Percentiles rank a stretch among this genome's conserved stretches.
Evolutionary conservation across 176 grass and related monocot species (phyloP).

Genomic region (Aegilops tauschii): DNA sequence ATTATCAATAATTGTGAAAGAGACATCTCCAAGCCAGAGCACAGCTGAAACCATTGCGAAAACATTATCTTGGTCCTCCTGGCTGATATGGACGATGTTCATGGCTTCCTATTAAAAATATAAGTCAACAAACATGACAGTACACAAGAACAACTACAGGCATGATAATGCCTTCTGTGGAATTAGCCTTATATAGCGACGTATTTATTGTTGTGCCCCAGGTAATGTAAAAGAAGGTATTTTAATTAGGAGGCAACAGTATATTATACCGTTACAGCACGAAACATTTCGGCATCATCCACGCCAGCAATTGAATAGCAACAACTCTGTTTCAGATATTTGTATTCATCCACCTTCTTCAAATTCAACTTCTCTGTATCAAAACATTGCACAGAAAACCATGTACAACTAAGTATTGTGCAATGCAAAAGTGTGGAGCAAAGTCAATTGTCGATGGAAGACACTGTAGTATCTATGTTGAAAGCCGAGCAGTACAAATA

Average conservation of each 20-base stretch:
- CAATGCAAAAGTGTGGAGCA: slow-evolving; percentile 1
- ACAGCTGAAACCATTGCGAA: slow-evolving; percentile 84
- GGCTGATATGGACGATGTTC: slow-evolving; percentile 94
- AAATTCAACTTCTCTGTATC: slow-evolving; percentile 91
- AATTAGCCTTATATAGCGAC: neutral
- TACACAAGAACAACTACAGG: neutral
- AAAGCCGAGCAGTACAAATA: slow-evolving; percentile 13
- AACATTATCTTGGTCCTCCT: slow-evolving; percentile 90
- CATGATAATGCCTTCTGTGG: neutral
- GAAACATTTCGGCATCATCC: slow-evolving; percentile 96
- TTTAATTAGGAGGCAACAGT: slow-evolving; percentile 4
- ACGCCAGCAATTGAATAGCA: slow-evolving; percentile 87
- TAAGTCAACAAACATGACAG: slow-evolving; percentile 34
- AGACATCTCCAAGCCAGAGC: slow-evolving; percentile 92
- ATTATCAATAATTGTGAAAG: slow-evolving; percentile 85
- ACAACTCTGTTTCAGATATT: slow-evolving; percentile 96
- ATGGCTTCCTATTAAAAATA: slow-evolving; percentile 76
- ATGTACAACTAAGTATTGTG: slow-evolving; percentile 17
- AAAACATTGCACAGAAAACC: slow-evolving; percentile 20
- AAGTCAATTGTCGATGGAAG: neutral
- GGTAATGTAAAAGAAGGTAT: slow-evolving; percentile 10
- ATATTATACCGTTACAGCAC: slow-evolving; percentile 57
- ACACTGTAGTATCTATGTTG: neutral
- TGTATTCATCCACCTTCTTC: slow-evolving; percentile 88
- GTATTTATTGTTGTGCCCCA: neutral